A percentile compares a stretch with the other conserved stretches of the same genome.
phyloP scores from a whole-genome alignment of 2,329 filamentous ascomycete genomes.

The Clarireedia paspali region DNA sequence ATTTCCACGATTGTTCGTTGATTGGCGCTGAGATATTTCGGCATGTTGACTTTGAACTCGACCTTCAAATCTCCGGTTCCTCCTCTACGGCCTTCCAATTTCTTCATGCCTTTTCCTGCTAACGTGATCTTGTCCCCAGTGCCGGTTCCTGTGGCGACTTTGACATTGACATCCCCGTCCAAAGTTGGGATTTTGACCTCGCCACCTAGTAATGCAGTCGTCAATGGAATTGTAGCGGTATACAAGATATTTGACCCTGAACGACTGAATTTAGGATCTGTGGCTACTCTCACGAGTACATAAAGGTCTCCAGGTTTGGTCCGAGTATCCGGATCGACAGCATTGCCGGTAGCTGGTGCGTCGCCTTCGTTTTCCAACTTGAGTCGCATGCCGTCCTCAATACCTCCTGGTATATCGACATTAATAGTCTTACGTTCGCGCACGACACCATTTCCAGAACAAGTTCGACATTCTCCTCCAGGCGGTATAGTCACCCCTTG shows the following conservation, averaged over 20 bases:
- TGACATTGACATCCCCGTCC: conserved; percentile 83
- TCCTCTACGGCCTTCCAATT: conserved; percentile 59
- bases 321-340: conserved; percentile 52
- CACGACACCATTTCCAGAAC: conserved; percentile 75
- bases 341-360: conserved; percentile 67
- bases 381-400: conserved; percentile 93
- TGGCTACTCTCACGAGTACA: conserved; percentile 81
- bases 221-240: conserved; percentile 84
- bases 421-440: conserved; percentile 76
- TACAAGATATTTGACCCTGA: conserved; percentile 86
- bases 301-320: conserved; percentile 82
- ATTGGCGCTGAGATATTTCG: conserved; percentile 85
- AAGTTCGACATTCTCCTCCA: conserved; percentile 73
- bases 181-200: conserved; percentile 86
- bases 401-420: conserved; percentile 88
- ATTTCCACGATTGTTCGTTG: conserved; percentile 91
- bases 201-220: conserved; percentile 85
- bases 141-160: conserved; percentile 82
- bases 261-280: conserved; percentile 83
- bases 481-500: conserved; percentile 68
- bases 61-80: conserved; percentile 78
- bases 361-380: conserved; percentile 82
- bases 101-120: conserved; percentile 88
- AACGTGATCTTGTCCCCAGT: conserved; percentile 90
- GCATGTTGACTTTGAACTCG: conserved; percentile 92